Conservation (phyloP, 2,329 filamentous ascomycete genomes). For the Fusarium denticulatum region DNA sequence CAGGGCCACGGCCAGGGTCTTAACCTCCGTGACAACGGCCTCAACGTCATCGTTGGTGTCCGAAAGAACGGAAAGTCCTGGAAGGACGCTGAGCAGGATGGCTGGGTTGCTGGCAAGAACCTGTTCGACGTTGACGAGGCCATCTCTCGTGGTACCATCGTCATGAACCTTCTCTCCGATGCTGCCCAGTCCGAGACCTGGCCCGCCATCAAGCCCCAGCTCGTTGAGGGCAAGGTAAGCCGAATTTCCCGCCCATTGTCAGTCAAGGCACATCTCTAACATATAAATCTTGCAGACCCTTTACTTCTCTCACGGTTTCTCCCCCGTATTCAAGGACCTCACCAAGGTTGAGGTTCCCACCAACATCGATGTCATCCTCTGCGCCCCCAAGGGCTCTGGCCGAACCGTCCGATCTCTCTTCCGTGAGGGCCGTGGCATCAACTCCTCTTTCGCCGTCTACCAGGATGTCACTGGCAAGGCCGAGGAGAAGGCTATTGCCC, state of each 20-base stretch:
- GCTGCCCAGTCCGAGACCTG: conserved; percentile 99
- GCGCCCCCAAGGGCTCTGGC: conserved; percentile 98
- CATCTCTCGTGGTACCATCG: conserved; percentile 89
- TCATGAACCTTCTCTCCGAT: conserved; percentile 99
- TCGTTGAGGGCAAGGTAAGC: conserved; percentile 96
- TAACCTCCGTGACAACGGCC: conserved; percentile 99
- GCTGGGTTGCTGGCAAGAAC: conserved; percentile 98
- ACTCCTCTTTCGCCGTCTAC: conserved; percentile 98
- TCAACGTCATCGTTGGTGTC: conserved; percentile 99
- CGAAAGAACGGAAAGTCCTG: conserved; percentile 98
- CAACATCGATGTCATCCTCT: conserved; percentile 99
- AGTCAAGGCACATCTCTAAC: conserved; percentile 34
- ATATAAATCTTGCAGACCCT: conserved; percentile 73
- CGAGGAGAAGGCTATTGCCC: conserved; percentile 95
- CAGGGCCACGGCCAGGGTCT: conserved; percentile 99
- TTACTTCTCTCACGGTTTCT: conserved; percentile 99
- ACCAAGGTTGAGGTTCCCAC: conserved; percentile 97
- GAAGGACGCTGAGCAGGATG: conserved; percentile 96
- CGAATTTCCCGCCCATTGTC: background rate
- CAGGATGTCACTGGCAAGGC: conserved; percentile 98
- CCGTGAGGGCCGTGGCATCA: conserved; percentile 99
- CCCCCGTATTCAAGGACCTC: conserved; percentile 98
- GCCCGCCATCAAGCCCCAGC: conserved; percentile 96
- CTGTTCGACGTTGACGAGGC: conserved; percentile 98
- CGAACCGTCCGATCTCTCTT: conserved; percentile 98